These are phyloP conservation scores for Raphidocelis subcapitata DNA, from an alignment of 139 green algal species.

Conservation along the genomic window DNA sequence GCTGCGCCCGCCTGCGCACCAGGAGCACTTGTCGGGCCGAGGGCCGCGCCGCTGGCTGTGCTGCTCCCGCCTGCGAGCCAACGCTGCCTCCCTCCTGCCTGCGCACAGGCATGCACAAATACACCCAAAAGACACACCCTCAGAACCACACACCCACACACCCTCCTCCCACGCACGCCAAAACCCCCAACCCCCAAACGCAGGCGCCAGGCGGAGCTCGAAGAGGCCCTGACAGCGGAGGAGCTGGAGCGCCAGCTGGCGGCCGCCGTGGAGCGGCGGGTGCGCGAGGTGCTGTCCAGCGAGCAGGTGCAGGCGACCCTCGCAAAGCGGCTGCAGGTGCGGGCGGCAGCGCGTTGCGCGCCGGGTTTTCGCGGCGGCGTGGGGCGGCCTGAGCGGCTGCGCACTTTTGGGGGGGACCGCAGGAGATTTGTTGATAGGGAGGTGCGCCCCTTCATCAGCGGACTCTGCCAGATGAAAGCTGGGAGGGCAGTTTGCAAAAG, in stretches of 20 bases:
- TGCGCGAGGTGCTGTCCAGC: constrained; percentile 17
- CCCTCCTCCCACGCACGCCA: too few relatives aligned
- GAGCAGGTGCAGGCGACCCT: constrained; percentile 30
- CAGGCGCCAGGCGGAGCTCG: constrained; percentile 13
- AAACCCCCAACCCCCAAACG: not conserved
- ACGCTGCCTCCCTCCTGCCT: not conserved
- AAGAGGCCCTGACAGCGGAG: constrained; percentile 9
- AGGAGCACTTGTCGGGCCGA: too few relatives aligned
- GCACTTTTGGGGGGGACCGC: too few relatives aligned
- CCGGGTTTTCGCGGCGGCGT: too few relatives aligned
- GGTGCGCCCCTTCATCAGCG: too few relatives aligned
- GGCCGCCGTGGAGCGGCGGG: constrained; percentile 6
- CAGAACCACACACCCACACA: too few relatives aligned
- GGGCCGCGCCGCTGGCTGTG: not conserved
- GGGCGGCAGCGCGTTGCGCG: not conserved
- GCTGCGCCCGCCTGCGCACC: too few relatives aligned
- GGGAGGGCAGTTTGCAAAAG: too few relatives aligned
- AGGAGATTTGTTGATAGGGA: too few relatives aligned
- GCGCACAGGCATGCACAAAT: not conserved
- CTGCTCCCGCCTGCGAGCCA: not conserved
- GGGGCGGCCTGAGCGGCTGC: too few relatives aligned
- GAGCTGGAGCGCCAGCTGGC: constrained; percentile 17
- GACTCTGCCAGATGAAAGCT: too few relatives aligned
- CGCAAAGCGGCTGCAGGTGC: constrained; percentile 18
- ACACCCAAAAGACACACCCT: not conserved